These are phyloP conservation scores for Verticillium klebahnii DNA, from an alignment of 2,329 filamentous ascomycete species.

Conservation along the genomic window DNA sequence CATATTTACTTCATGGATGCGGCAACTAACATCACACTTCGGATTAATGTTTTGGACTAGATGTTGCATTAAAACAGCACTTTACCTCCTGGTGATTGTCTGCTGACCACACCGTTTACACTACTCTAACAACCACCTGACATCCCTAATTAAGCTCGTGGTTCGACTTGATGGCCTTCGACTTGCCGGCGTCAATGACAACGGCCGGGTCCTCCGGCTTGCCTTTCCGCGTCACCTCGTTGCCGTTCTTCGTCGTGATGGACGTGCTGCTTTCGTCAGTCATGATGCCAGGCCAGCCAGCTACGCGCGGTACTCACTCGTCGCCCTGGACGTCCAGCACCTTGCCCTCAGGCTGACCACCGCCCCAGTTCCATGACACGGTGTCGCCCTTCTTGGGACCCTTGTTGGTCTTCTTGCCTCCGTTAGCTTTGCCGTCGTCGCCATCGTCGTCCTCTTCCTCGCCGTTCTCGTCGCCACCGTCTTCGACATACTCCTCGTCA, in stretches of 20 bases:
- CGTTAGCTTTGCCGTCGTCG: background rate
- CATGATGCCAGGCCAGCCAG: background rate
- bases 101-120: background rate
- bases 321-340: conserved; percentile 38
- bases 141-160: conserved; percentile 30
- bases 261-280: conserved; percentile 21
- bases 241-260: conserved; percentile 36
- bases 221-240: conserved; percentile 34
- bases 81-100: no score
- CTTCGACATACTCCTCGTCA: conserved; percentile 10
- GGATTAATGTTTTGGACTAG: no score
- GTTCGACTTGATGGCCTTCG: conserved; percentile 33
- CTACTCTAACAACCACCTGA: background rate
- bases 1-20: no score
- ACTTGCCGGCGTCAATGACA: conserved; percentile 30
- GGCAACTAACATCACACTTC: no score
- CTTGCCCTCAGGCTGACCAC: conserved; percentile 36
- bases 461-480: conserved; percentile 8
- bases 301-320: conserved; percentile 23
- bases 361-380: conserved; percentile 42
- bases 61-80: no score
- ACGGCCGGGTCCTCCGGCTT: conserved; percentile 36
- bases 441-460: conserved; percentile 9
- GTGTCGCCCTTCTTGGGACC: conserved; percentile 34
- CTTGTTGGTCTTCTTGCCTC: conserved; percentile 17